These are phyloP conservation scores for Rosa hybrid DNA, from an alignment of 331 rosid species.

Conservation along the genomic window DNA sequence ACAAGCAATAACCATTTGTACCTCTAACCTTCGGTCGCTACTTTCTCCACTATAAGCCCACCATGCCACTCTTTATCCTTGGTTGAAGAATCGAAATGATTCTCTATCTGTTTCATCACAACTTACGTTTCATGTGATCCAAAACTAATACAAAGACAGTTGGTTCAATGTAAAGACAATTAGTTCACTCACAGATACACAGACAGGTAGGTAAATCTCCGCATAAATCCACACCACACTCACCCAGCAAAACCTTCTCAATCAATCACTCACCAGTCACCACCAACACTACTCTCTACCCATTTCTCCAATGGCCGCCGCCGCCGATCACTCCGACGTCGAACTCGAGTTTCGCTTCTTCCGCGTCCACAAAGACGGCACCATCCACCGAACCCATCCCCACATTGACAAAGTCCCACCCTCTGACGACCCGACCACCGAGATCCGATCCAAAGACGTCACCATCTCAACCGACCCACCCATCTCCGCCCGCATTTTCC, in stretches of 20 bases:
- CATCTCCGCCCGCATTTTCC: slow-evolving; percentile 33
- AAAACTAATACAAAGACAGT: too few relatives aligned
- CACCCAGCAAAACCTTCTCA: not conserved
- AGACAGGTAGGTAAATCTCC: not conserved
- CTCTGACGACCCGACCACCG: slow-evolving; percentile 19
- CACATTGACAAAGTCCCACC: slow-evolving; percentile 5
- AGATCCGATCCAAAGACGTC: slow-evolving; percentile 37
- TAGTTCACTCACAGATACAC: too few relatives aligned
- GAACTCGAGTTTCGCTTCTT: slow-evolving; percentile 37
- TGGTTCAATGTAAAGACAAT: too few relatives aligned
- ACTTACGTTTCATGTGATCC: too few relatives aligned
- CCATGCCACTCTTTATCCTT: too few relatives aligned
- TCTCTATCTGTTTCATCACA: too few relatives aligned
- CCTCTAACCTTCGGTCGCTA: too few relatives aligned
- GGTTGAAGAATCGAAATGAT: too few relatives aligned
- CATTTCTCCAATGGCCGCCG: not conserved
- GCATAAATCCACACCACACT: not conserved
- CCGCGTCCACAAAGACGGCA: slow-evolving; percentile 36
- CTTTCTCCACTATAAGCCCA: too few relatives aligned
- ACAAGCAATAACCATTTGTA: too few relatives aligned
- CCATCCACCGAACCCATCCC: slow-evolving; percentile 13
- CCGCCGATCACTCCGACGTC: not conserved
- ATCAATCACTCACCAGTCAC: not conserved
- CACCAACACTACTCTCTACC: not conserved
- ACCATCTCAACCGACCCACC: slow-evolving; percentile 24